These are phyloP conservation scores for Solanum paucissectum DNA, from an alignment of 257 asterid species.

Conservation along the genomic window DNA sequence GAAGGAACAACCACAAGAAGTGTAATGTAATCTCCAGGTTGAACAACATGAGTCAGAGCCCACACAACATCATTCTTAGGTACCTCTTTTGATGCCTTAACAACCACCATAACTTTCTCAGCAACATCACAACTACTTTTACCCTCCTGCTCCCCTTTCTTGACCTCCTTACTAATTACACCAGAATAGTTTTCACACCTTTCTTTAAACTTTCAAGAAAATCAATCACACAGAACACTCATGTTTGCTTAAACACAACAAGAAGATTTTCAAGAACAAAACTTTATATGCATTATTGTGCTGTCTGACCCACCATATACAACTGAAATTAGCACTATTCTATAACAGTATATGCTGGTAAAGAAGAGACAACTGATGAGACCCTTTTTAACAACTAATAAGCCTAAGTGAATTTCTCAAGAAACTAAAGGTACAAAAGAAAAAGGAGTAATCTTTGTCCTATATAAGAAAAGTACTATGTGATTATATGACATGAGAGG, in stretches of 20 bases:
- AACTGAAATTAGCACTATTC: not conserved
- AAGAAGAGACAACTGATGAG: not conserved
- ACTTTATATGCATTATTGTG: slow-evolving; percentile 31
- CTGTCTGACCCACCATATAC: slow-evolving; percentile 27
- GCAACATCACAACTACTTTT: slow-evolving; percentile 37
- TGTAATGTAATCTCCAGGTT: slow-evolving; percentile 94
- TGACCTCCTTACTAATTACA: slow-evolving; percentile 49
- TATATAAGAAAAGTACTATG: not conserved
- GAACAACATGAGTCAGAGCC: slow-evolving; percentile 97
- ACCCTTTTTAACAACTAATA: slow-evolving; percentile 20
- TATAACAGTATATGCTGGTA: too few relatives aligned
- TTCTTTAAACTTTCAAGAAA: slow-evolving; percentile 1
- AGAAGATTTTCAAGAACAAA: too few relatives aligned
- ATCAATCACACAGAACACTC: not conserved
- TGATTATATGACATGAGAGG: slow-evolving; percentile 1
- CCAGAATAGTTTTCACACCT: slow-evolving; percentile 2
- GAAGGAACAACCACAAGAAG: slow-evolving; percentile 81
- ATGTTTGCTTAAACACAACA: slow-evolving; percentile 22
- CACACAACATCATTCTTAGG: slow-evolving; percentile 85
- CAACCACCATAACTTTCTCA: slow-evolving; percentile 90
- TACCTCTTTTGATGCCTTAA: slow-evolving; percentile 78
- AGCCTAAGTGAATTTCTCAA: not conserved
- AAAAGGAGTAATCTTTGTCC: not conserved
- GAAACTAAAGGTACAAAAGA: not conserved
- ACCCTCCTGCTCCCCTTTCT: slow-evolving; percentile 39